Evolutionary conservation across 2,329 filamentous ascomycete genomes (phyloP), one percentile per base, ranked within the genome.

Genomic region (Rhynchosporium agropyri): DNA sequence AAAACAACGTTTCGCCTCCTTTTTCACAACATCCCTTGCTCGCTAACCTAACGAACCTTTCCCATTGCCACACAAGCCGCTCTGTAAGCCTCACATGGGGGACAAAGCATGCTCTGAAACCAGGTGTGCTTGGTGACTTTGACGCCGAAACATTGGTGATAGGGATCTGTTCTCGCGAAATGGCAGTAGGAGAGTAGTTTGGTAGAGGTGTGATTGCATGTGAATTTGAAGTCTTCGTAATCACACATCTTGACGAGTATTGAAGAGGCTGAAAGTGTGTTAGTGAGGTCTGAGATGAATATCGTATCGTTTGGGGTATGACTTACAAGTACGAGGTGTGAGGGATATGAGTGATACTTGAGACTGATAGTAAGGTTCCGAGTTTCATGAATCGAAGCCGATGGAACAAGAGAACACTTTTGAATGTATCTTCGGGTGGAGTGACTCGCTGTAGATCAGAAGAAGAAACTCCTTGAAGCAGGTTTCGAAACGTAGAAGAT

Each of bases 171-270:
- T 63, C 90, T 86, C 5, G 89, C 88, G 68, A 86, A 87, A 76
- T 92, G 90, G 75, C 90, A 93, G 75, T 91, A 83, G 29, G 84
- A 86, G 71, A 87, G 85, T 36, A 90, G 78, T 26, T 85, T 83
- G 31, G 81, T 76, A 15, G 79, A 77, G 4, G 79, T 81, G 76
- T 91, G 89, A 36, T 80, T 80, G 77, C 89, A 93, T 2, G 28
- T 76, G 73, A 89, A 92, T 64, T 84, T 74, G 68, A 89, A 89
- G 66, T 87, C 84, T 73, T 92, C 89, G 75, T 79, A 91, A 72
- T 89, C 84, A 69, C 88, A 91, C 88, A 91, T 90, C 45, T 43
- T 69, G 28, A n/a, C 15, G 45, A 33, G 36, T 10, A 42, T 8
- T 26, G 3, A 28, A 6, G 33, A 6, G 6, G 33, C 33, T 36